Percentiles rank a stretch among this genome's conserved stretches.
These are phyloP conservation scores for Zoysia japonica DNA, from an alignment of 176 grass and related monocot species.

Conservation along the genomic window DNA sequence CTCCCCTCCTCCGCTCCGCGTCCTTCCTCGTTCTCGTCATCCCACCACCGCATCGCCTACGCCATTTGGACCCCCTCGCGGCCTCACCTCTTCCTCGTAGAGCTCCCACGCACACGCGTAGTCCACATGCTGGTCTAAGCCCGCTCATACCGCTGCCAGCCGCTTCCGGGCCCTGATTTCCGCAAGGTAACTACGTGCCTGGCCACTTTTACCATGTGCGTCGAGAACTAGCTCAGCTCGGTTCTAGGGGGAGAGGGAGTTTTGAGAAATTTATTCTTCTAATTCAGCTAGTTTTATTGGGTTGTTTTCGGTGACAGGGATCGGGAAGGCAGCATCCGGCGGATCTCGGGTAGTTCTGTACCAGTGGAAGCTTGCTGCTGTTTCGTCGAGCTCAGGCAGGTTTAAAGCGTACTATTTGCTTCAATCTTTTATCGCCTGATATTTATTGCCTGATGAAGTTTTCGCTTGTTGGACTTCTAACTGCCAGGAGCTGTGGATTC, in stretches of 20 bases:
- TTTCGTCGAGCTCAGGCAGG: not conserved
- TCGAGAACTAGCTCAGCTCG: not conserved
- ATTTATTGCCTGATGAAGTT: not conserved
- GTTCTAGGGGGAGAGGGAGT: not conserved
- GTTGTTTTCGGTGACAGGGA: not conserved
- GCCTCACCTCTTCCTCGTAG: slow-evolving; percentile 23
- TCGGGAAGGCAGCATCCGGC: not conserved
- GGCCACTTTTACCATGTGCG: not conserved
- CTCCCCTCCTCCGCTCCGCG: slow-evolving; percentile 5
- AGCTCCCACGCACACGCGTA: not conserved
- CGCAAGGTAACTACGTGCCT: slow-evolving; percentile 26
- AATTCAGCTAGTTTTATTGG: not conserved
- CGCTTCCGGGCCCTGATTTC: not conserved
- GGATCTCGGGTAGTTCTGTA: slow-evolving; percentile 31
- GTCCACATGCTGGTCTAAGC: not conserved
- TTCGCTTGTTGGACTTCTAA: not conserved
- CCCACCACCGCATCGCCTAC: not conserved
- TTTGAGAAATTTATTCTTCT: not conserved
- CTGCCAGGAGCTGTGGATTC: not conserved
- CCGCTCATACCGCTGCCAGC: not conserved
- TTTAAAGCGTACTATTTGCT: not conserved
- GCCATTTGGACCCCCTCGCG: slow-evolving; percentile 22
- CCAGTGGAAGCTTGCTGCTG: not conserved
- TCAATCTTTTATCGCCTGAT: not conserved
- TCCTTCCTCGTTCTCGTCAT: not conserved